phyloP scores from a whole-genome alignment of 352 stramenopile genomes.

The Ophiocytium majus region DNA sequence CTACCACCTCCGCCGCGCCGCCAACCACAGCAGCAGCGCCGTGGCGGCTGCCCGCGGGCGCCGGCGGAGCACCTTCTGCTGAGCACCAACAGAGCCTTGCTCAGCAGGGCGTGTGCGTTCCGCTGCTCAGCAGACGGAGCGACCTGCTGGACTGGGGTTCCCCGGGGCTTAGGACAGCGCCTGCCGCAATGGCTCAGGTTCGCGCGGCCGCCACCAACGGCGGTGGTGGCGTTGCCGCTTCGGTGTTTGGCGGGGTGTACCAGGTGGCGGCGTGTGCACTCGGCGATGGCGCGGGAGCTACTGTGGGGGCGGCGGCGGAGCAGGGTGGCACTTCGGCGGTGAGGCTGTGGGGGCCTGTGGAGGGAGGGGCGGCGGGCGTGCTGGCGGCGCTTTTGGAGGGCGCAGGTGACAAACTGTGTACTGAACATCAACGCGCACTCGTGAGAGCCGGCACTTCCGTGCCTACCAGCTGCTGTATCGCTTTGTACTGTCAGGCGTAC shows the following conservation, averaged over 20 bases:
- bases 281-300: too few relatives aligned
- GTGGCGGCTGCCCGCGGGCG: not conserved
- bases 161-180: not conserved
- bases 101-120: not conserved
- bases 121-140: not conserved
- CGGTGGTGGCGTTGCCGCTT: not conserved
- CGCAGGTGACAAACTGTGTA: too few relatives aligned
- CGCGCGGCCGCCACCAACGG: not conserved
- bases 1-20: not conserved
- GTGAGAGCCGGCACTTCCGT: too few relatives aligned
- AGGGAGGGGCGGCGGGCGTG: not conserved
- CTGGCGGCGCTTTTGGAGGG: not conserved
- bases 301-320: too few relatives aligned
- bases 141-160: conserved; percentile 9
- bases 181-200: not conserved
- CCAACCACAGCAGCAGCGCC: not conserved
- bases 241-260: not conserved
- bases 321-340: not conserved
- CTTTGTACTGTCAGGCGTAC: too few relatives aligned
- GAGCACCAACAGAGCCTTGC: not conserved
- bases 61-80: not conserved
- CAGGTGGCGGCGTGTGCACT: not conserved
- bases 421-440: too few relatives aligned
- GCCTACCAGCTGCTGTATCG: too few relatives aligned
- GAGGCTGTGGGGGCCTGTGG: not conserved